Evolutionary conservation across 176 grass and related monocot genomes (phyloP), one percentile per base, ranked within the genome.

Genomic region (Triticum dicoccoides): DNA sequence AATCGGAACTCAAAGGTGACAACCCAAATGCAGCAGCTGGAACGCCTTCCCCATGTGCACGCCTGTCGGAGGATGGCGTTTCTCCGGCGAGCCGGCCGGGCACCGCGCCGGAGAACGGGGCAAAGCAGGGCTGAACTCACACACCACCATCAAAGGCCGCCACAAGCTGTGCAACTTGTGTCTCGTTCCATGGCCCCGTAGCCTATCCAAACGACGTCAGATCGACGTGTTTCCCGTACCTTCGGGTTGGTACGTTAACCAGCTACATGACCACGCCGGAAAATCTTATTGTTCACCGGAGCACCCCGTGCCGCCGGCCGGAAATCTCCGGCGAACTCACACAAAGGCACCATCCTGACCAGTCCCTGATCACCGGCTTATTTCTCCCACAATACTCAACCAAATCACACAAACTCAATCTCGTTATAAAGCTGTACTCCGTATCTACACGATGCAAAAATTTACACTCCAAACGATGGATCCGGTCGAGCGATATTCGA

Each of bases 271-370:
- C 30, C 1, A n/a, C 45, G 69, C 21, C 62, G n/a, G 8, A 1
- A 21, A 15, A 21, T 4, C 0, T 0, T 11, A 85, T 41, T 77
- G 70, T 91, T 88, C 89, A 24, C 82, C 82, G 63, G 70, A 0
- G 77, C 30, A 44, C 12, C 70, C 69, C 62, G 77, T 84, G 76
- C 61, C 82, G 77, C 51, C 69, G 86, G 82, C 81, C 34, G 34
- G 79, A 88, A 92, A 90, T 92, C 76, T 77, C 82, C 62, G 2
- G 37, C 83, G 83, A 89, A 93, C 95, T 93, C 91, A 87, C 91
- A 95, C 87, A 93, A 63, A 75, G 10, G 34, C 71, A 30, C 49
- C 79, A 27, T 23, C 85, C 69, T 23, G 95, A 98, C 91, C 93
- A 89, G 73, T 80, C 29, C 77, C 74, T 66, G 44, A 79, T 89